Conservation (phyloP, 2,329 filamentous ascomycete species). For the Colletotrichum sp. region DNA sequence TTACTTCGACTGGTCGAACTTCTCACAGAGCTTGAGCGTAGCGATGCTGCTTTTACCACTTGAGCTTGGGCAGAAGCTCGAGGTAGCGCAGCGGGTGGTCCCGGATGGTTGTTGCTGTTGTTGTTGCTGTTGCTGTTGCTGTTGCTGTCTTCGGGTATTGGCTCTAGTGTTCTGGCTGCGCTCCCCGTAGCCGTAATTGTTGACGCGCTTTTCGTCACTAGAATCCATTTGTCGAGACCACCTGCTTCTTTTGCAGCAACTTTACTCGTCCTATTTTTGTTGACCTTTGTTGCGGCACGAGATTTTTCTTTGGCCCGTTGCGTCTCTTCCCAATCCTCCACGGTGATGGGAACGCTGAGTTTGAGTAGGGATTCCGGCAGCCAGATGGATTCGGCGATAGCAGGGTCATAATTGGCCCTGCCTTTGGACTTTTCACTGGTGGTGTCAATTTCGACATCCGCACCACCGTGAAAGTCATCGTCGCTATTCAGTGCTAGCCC, state of each 20-base stretch:
- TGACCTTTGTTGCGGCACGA: constrained; percentile 26
- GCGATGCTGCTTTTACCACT: not conserved
- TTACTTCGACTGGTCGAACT: constrained; percentile 31
- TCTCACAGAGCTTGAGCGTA: not conserved
- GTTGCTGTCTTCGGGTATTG: not conserved
- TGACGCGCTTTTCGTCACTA: constrained; percentile 38
- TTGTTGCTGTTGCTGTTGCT: not conserved
- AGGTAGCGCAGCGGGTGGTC: not conserved
- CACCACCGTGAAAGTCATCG: constrained; percentile 61
- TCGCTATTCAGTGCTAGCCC: constrained; percentile 69
- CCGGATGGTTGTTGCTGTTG: not conserved
- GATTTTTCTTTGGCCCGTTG: constrained; percentile 30
- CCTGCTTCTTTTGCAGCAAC: constrained; percentile 27
- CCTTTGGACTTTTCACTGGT: constrained; percentile 4
- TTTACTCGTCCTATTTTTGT: constrained; percentile 24
- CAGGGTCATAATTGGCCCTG: constrained; percentile 66
- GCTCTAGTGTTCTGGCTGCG: not conserved
- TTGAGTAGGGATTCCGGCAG: constrained; percentile 36
- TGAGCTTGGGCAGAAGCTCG: not conserved
- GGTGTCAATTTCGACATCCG: constrained; percentile 28
- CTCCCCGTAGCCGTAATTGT: not conserved
- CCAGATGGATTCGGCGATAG: constrained; percentile 57
- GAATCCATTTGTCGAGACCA: constrained; percentile 46
- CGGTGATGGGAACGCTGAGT: constrained; percentile 22
- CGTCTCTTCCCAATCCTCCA: constrained; percentile 26